These are phyloP conservation scores for Psidium friedrichsthalianum DNA, from an alignment of 345 rosid species.

Conservation along the genomic window DNA sequence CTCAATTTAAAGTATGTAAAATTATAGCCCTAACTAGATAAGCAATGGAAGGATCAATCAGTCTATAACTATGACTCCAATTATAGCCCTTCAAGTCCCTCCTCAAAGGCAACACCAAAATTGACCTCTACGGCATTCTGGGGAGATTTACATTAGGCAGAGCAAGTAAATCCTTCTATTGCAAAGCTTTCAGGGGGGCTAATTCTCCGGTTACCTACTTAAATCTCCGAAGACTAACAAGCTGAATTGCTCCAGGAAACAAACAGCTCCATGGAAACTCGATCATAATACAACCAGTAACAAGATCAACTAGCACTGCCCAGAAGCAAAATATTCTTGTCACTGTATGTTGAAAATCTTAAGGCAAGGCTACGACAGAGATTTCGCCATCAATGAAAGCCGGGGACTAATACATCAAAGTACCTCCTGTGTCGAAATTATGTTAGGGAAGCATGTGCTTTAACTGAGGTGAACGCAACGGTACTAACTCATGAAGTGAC, in stretches of 20 bases:
- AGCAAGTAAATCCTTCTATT: neutral
- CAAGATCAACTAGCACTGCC: neutral
- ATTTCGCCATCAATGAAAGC: neutral
- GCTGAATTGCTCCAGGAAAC: neutral
- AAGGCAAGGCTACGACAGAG: neutral
- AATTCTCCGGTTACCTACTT: neutral
- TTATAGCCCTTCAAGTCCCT: neutral
- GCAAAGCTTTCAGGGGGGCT: neutral
- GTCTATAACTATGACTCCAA: neutral
- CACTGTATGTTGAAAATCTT: neutral
- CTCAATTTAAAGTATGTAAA: neutral
- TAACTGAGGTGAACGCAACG: neutral
- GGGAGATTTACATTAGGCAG: neutral
- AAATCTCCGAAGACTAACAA: neutral
- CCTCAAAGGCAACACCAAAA: neutral
- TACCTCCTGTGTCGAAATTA: neutral
- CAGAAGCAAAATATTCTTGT: neutral
- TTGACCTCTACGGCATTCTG: neutral
- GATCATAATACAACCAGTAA: neutral
- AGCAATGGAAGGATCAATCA: neutral
- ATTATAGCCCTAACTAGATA: neutral
- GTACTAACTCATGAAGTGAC: neutral
- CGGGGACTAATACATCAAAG: neutral
- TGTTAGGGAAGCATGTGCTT: neutral
- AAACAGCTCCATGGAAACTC: neutral